Conservation (phyloP, 306 rosid species). For the Quercus suber region DNA sequence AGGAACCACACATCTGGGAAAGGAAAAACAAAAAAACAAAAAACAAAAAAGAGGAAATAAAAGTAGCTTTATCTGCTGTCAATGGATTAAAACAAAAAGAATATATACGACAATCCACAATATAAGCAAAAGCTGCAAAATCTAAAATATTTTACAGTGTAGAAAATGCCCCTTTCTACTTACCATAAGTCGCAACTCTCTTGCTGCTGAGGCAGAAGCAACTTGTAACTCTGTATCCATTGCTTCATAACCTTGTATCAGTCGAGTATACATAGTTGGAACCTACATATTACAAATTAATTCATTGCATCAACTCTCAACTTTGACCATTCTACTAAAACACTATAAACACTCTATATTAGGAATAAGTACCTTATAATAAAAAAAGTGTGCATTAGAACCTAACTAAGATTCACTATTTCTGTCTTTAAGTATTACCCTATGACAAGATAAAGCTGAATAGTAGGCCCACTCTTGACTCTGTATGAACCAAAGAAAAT, state of each 20-base stretch:
- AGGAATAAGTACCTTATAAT: background rate
- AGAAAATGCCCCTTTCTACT: conserved; percentile 16
- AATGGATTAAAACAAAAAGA: background rate
- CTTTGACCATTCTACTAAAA: conserved; percentile 9
- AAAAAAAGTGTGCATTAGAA: background rate
- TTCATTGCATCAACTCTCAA: conserved; percentile 8
- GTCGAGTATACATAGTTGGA: conserved; percentile 82
- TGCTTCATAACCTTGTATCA: conserved; percentile 81
- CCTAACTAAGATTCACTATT: background rate
- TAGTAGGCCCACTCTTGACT: background rate
- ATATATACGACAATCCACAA: conserved; percentile 9
- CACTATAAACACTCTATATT: background rate
- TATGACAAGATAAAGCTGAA: background rate
- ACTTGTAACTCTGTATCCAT: conserved; percentile 76
- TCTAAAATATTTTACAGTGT: background rate
- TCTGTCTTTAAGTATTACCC: background rate
- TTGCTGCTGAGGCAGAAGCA: conserved; percentile 74
- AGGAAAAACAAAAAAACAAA: background rate
- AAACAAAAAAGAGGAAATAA: conserved; percentile 11
- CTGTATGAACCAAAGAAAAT: no score
- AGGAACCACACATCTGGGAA: conserved; percentile 93
- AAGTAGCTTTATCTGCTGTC: conserved; percentile 11
- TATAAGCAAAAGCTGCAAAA: background rate
- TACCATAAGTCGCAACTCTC: conserved; percentile 94
- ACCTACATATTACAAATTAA: conserved; percentile 49